A percentile compares a stretch with the other conserved stretches of the same genome.
These are phyloP conservation scores for Arachis hypogaea DNA, from an alignment of 306 rosid genomes.

Conservation along the genomic window DNA sequence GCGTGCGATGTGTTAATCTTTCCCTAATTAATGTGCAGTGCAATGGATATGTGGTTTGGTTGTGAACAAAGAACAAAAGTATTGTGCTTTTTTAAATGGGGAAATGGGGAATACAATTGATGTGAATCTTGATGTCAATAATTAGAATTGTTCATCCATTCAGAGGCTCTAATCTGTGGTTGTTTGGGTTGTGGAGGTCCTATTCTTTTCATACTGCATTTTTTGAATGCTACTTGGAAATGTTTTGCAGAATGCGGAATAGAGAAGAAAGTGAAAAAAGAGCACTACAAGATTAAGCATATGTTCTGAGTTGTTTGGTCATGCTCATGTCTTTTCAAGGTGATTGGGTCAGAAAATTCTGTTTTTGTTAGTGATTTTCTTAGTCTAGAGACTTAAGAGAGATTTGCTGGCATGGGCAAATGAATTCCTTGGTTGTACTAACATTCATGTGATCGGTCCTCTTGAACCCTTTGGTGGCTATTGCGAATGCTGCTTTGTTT, in stretches of 20 bases:
- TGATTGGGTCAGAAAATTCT: background rate
- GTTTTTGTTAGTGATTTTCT: background rate
- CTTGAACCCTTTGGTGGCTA: background rate
- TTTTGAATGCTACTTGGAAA: background rate
- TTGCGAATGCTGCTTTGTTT: background rate
- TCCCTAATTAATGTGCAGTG: background rate
- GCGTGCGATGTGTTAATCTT: background rate
- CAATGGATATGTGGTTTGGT: background rate
- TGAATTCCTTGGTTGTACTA: background rate
- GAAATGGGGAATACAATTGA: background rate
- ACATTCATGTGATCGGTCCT: background rate
- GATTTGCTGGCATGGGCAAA: conserved; percentile 9
- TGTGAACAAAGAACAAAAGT: background rate
- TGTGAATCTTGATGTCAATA: background rate
- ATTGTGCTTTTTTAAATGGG: background rate
- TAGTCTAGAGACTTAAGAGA: background rate
- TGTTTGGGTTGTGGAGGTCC: background rate
- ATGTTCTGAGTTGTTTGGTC: background rate
- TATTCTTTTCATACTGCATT: no score
- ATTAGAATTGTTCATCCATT: background rate
- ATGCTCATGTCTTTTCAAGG: background rate
- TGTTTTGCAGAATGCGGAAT: conserved; percentile 1
- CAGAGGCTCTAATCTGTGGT: background rate
- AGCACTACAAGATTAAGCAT: background rate
- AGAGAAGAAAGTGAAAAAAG: background rate